Conservation (phyloP, 23 red algal genomes). For the Pyropia haitanensis region DNA sequence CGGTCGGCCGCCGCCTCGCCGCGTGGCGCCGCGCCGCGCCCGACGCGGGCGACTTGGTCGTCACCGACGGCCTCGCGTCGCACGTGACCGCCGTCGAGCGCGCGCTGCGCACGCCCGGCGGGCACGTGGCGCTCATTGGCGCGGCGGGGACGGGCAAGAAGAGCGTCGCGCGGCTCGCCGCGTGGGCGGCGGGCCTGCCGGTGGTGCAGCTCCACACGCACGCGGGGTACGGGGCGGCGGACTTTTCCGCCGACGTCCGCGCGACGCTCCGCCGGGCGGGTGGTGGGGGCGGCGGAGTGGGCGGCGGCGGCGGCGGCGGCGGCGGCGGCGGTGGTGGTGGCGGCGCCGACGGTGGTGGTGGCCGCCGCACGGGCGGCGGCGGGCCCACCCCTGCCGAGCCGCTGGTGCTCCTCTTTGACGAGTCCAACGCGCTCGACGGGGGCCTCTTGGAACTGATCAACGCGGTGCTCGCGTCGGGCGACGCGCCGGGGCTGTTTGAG, state of each 20-base stretch:
- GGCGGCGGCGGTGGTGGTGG: no score
- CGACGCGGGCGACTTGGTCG: slow-evolving; percentile 23
- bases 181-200: slow-evolving; percentile 43
- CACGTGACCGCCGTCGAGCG: slow-evolving; percentile 56
- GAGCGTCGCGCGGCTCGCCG: slow-evolving; percentile 49
- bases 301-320: no score
- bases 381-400: neutral
- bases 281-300: neutral
- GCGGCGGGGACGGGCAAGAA: slow-evolving; percentile 60
- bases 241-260: slow-evolving; percentile 56
- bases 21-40: no score
- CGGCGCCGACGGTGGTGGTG: no score
- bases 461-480: slow-evolving; percentile 58
- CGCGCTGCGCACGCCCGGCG: slow-evolving; percentile 28
- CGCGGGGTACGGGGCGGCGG: slow-evolving; percentile 26
- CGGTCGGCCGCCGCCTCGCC: no score
- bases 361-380: no score
- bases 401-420: slow-evolving; percentile 59
- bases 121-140: slow-evolving; percentile 55
- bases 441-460: slow-evolving; percentile 65
- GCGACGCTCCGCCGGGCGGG: slow-evolving; percentile 27
- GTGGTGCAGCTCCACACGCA: slow-evolving; percentile 52
- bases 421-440: slow-evolving; percentile 54
- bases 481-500: slow-evolving; percentile 51
- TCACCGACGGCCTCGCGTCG: slow-evolving; percentile 46